Conservation (phyloP, 768 basidiomycete genomes). For the Termitomyces sp. region DNA sequence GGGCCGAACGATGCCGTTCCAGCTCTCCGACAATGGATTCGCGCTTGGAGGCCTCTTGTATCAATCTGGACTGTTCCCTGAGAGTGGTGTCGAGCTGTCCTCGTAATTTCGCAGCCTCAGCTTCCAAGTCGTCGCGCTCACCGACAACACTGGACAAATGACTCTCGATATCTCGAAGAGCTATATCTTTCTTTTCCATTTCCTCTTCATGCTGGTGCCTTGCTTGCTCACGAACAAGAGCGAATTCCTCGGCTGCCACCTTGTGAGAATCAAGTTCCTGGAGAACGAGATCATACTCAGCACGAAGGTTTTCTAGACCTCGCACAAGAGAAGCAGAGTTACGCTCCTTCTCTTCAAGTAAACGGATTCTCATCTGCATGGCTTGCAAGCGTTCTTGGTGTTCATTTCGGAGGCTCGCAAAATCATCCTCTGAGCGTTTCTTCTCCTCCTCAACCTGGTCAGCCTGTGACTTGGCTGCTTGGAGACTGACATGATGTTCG, state of each 20-base stretch:
- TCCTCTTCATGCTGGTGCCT: constrained; percentile 39
- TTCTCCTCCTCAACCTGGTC: constrained; percentile 2
- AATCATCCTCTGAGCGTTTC: neutral
- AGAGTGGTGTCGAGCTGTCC: constrained; percentile 56
- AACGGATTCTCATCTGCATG: neutral
- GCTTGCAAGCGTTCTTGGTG: constrained; percentile 3
- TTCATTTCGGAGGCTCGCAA: constrained; percentile 3
- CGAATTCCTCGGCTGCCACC: constrained; percentile 44
- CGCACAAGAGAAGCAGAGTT: constrained; percentile 39
- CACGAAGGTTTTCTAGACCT: constrained; percentile 41
- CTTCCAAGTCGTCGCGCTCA: constrained; percentile 39
- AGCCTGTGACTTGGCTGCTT: neutral
- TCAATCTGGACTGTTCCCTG: constrained; percentile 54
- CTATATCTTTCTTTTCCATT: constrained; percentile 43
- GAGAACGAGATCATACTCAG: constrained; percentile 43
- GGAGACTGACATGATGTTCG: constrained; percentile 1
- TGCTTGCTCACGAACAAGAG: constrained; percentile 37
- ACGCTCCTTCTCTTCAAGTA: constrained; percentile 44
- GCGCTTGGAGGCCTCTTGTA: constrained; percentile 69
- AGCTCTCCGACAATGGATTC: constrained; percentile 72
- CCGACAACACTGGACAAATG: constrained; percentile 41
- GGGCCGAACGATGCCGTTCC: constrained; percentile 68
- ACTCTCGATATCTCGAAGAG: constrained; percentile 43
- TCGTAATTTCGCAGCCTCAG: constrained; percentile 46
- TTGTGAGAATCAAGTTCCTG: constrained; percentile 62